Conservation (phyloP, 1,284 basidiomycete species). For the Trametes hirsuta region DNA sequence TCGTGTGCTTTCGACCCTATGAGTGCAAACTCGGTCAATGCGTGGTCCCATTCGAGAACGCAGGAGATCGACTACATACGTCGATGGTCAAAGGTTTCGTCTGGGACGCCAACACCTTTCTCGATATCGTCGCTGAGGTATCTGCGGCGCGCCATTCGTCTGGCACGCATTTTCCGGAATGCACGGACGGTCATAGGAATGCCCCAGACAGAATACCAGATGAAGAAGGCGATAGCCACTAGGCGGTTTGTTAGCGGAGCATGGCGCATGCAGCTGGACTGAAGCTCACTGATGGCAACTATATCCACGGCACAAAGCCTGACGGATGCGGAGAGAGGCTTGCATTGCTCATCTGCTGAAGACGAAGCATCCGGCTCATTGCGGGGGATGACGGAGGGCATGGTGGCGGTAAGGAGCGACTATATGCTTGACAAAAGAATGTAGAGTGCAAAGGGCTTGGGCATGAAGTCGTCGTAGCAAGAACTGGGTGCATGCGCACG, state of each 20-base stretch:
- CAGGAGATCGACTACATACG: neutral
- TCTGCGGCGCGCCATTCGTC: neutral
- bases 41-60: neutral
- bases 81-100: neutral
- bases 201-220: constrained; percentile 22
- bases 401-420: constrained; percentile 4
- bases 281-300: constrained; percentile 6
- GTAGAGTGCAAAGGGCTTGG: constrained; percentile 2
- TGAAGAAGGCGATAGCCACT: constrained; percentile 14
- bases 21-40: no score
- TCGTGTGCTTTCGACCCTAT: neutral
- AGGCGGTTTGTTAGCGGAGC: neutral
- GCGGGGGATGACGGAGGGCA: neutral
- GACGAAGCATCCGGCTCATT: neutral
- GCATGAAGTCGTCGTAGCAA: neutral
- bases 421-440: constrained; percentile 5
- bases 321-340: constrained; percentile 1
- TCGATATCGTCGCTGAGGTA: constrained; percentile 8
- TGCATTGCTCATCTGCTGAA: constrained; percentile 4
- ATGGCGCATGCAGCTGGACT: no score
- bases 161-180: constrained; percentile 6
- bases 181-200: constrained; percentile 10
- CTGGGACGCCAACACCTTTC: neutral
- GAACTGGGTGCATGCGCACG: neutral
- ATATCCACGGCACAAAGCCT: constrained; percentile 14